Base-by-base conservation (phyloP, 169 alveolate species). In the Cryptosporidium andersoni region DNA sequence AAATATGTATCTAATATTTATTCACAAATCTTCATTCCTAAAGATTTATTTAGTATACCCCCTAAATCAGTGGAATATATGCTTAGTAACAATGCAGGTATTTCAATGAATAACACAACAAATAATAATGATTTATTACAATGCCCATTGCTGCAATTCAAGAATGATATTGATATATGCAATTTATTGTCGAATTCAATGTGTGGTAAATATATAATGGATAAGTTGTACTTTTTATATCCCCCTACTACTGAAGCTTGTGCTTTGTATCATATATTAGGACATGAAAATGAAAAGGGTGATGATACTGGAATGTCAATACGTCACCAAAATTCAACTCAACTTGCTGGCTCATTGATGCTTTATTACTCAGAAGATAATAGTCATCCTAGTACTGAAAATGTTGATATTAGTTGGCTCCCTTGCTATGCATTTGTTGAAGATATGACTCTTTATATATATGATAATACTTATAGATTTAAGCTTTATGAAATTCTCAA, bases 21-120 rank as follows among this genome's bases (percentile, higher is more conserved):
- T 45, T 74, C 85, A 12, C 85, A 74, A 40, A 48, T 74, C 1
- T 74, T 58, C 11, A 74, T 74, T 2, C 85, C 85, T 11, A 58
- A 36, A 3, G 55, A 42, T 55, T 36, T 58, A 14, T 74, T 74
- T 25, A 68, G 74, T 11, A 45, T 74, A 51, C 49, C 65, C 2
- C 65, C 65, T 16, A 60, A 60, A 6, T 4, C 45, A 34, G 55
- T 40, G 1, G 60, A 12, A 40, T 16, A 64, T 42, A 7, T 34
- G 9, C 11, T 16, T 12, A 40, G 12, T 37, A 12, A 16, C 63
- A 42, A 16, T 11, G 14, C 9, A 37, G 81, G 42, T 4, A n/a
- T n/a, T 1, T 2, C 34, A 12, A 40, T 2, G 7, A 55, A 66
- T 58, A 11, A 43, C 45, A 55, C 85, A 34, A 42, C 49, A 39